Percentiles rank a stretch among this genome's conserved stretches.
These are phyloP conservation scores for Atkinsonella texensis DNA, from an alignment of 2,329 filamentous ascomycete genomes.

Conservation along the genomic window DNA sequence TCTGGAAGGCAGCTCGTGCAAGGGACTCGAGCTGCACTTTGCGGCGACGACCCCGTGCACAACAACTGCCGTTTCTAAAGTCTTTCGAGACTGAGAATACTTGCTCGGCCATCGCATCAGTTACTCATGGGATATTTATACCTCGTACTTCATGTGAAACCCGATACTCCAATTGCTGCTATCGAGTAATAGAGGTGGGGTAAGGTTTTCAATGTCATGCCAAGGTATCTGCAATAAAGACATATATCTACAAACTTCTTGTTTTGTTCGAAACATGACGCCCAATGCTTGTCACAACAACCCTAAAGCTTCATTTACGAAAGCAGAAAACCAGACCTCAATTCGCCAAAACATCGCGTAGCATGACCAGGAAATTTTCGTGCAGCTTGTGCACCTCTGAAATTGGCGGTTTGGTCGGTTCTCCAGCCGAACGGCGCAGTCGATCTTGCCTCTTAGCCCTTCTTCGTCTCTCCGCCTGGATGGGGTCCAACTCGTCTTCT, in stretches of 20 bases:
- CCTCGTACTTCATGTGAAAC: background rate
- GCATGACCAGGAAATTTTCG: constrained; percentile 70
- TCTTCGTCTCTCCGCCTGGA: constrained; percentile 71
- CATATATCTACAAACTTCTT: background rate
- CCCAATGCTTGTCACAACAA: background rate
- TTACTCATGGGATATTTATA: too few relatives aligned
- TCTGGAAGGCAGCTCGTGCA: background rate
- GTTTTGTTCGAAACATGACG: background rate
- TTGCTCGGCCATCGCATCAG: too few relatives aligned
- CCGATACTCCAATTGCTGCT: background rate
- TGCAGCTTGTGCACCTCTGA: constrained; percentile 67
- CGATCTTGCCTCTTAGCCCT: constrained; percentile 68
- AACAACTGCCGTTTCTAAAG: background rate
- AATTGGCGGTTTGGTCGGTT: constrained; percentile 72
- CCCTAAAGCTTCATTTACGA: background rate
- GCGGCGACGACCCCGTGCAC: too few relatives aligned
- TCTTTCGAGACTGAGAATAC: too few relatives aligned
- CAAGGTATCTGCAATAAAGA: background rate
- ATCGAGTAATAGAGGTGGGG: background rate
- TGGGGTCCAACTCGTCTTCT: constrained; percentile 74
- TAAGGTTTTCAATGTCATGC: background rate
- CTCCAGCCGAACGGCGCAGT: constrained; percentile 67
- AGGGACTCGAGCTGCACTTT: background rate
- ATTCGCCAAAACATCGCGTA: constrained; percentile 68
- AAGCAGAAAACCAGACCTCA: constrained; percentile 25